Evolutionary conservation across 2,329 filamentous ascomycete species (phyloP), one percentile per base, ranked within the genome.

Genomic region (Fusarium udum): DNA sequence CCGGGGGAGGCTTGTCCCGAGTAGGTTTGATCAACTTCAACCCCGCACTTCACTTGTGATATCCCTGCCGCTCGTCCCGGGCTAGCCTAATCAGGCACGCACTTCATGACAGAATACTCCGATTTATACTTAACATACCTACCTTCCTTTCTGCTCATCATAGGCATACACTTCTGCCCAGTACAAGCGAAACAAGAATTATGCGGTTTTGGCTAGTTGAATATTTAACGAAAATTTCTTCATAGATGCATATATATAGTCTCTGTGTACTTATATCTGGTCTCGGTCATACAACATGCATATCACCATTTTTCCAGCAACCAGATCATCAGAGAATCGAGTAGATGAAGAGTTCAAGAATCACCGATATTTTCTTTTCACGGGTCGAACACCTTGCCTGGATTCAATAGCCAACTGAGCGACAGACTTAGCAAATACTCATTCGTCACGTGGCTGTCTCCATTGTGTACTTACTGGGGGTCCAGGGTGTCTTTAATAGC

Each of bases 321-420:
- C 16, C 10, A 9, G 12, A 31, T 31, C 4, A 12, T 36, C 9
- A 39, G 11, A 22, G 20, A 13, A 39, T 39, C 11, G 16, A 13
- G 20, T 39, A 39, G 11, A 13, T 22, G 2, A 18, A 39, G 37
- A 32, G 31, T 32, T 32, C 31, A 13, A 32, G 31, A 32, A 32
- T 32, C 13, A 32, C 12, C 4, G 13, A 32, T 32, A 32, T 32
- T 32, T 13, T 32, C 6, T 28, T 11, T 22, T 48, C 26, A 20
- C 59, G 62, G 11, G 40, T 61, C 58, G 22, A 61, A 61, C 4
- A 61, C 46, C 18, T 61, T 55, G 4, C 58, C 46, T 2, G 58
- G 46, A 14, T 61, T 61, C 4, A 61, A 22, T 31, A 61, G 8
- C 58, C 46, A 61, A n/a, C 58, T 49, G 22, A 28, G 13, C 4